These are phyloP conservation scores for Pseudogymnoascus pannorum DNA, from an alignment of 2,329 filamentous ascomycete species.

Conservation along the genomic window DNA sequence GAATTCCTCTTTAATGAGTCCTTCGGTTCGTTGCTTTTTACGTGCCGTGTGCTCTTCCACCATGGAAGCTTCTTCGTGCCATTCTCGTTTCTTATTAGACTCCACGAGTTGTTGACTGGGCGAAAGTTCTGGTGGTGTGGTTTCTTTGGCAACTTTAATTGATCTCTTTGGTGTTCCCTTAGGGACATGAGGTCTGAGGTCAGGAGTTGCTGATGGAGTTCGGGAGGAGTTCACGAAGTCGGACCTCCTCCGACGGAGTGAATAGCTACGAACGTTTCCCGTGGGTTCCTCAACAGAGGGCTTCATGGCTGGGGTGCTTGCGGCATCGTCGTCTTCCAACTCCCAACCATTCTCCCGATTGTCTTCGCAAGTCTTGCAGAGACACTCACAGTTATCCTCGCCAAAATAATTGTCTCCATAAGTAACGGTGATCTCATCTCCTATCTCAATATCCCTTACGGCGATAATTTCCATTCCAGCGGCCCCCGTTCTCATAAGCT, in stretches of 20 bases:
- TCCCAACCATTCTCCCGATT: slow-evolving; percentile 76
- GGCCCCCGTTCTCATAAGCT: slow-evolving; percentile 73
- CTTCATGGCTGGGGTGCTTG: slow-evolving; percentile 20
- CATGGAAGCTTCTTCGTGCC: slow-evolving; percentile 13
- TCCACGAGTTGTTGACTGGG: slow-evolving; percentile 17
- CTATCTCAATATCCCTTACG: slow-evolving; percentile 69
- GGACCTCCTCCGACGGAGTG: slow-evolving; percentile 43
- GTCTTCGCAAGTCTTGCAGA: slow-evolving; percentile 82
- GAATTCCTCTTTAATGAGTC: slow-evolving; percentile 10
- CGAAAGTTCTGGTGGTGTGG: slow-evolving; percentile 19
- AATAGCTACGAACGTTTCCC: slow-evolving; percentile 37
- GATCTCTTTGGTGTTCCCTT: slow-evolving; percentile 23
- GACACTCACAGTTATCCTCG: slow-evolving; percentile 86
- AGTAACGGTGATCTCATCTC: slow-evolving; percentile 93
- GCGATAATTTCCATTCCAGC: slow-evolving; percentile 90
- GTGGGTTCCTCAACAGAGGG: slow-evolving; percentile 25
- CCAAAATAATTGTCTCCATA: slow-evolving; percentile 97
- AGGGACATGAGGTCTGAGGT: slow-evolving; percentile 28
- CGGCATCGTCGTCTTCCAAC: slow-evolving; percentile 36
- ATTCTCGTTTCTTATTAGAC: slow-evolving; percentile 21
- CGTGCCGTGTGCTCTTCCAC: slow-evolving; percentile 9
- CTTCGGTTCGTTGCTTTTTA: not conserved
- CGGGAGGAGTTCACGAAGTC: slow-evolving; percentile 45
- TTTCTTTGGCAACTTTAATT: slow-evolving; percentile 19
- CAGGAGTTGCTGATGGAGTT: slow-evolving; percentile 50